These are phyloP conservation scores for Cladophialophora carrionii DNA, from an alignment of 2,329 filamentous ascomycete genomes.

Conservation along the genomic window DNA sequence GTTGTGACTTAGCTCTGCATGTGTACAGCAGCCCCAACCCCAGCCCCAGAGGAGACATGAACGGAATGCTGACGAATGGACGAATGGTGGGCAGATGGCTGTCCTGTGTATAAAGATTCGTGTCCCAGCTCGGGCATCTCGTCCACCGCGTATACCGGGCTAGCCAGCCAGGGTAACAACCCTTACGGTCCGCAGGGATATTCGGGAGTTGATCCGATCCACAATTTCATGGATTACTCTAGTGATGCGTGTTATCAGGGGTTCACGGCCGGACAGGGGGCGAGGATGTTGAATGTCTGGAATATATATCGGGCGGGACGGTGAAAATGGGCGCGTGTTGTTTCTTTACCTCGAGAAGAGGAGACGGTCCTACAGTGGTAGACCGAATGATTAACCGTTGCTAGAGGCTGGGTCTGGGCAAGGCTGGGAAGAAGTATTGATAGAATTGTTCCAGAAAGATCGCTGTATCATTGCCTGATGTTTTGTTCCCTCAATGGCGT, in stretches of 20 bases:
- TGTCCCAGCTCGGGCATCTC: constrained; percentile 47
- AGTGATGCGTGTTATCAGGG: constrained; percentile 59
- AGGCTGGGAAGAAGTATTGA: too few species aligned
- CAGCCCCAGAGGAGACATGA: too few species aligned
- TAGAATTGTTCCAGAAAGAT: too few species aligned
- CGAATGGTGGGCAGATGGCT: constrained; percentile 52
- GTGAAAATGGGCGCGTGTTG: neutral
- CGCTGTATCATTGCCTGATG: too few species aligned
- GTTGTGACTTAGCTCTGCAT: too few species aligned
- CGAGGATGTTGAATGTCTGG: constrained; percentile 59
- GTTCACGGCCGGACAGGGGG: constrained; percentile 56
- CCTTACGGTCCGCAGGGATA: constrained; percentile 37
- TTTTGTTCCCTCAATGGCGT: too few species aligned
- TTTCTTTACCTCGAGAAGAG: too few species aligned
- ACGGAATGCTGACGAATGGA: neutral
- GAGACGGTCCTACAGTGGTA: too few species aligned
- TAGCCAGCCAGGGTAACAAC: constrained; percentile 15
- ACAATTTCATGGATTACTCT: constrained; percentile 65
- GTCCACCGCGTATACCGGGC: constrained; percentile 16
- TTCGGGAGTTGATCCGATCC: constrained; percentile 56
- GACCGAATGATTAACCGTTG: too few species aligned
- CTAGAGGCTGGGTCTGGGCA: too few species aligned
- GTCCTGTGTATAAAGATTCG: constrained; percentile 56
- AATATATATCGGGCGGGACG: constrained; percentile 45
- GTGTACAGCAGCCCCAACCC: too few species aligned